Conservation (phyloP, 805 yeast species). For the Pichia cabralensis region DNA sequence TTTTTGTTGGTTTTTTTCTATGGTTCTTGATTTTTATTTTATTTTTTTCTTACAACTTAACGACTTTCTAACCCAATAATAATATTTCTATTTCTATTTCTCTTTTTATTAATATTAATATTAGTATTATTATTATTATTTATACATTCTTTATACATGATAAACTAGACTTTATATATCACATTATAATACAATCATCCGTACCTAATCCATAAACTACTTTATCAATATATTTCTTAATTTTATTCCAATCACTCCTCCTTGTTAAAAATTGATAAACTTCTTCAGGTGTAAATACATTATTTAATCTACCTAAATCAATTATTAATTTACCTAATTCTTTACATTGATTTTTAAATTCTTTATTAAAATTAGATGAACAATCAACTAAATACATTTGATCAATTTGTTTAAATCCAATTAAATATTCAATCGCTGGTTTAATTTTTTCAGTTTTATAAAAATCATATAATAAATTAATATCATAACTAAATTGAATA, state of each 20-base stretch:
- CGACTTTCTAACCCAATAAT: too few relatives aligned
- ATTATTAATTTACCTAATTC: conserved; percentile 77
- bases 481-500: conserved; percentile 66
- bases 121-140: background rate
- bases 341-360: conserved; percentile 58
- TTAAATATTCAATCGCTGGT: conserved; percentile 64
- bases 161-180: too few relatives aligned
- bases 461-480: conserved; percentile 71
- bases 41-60: too few relatives aligned
- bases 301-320: conserved; percentile 78
- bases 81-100: too few relatives aligned
- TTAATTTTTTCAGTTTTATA: conserved; percentile 52
- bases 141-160: too few relatives aligned
- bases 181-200: conserved; percentile 63
- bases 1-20: too few relatives aligned
- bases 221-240: conserved; percentile 75
- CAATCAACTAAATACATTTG: conserved; percentile 67
- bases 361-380: conserved; percentile 1
- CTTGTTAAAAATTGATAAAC: conserved; percentile 86
- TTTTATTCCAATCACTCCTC: conserved; percentile 75
- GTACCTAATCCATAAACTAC: conserved; percentile 89
- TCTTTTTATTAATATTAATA: background rate
- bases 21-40: too few relatives aligned
- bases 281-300: conserved; percentile 86
- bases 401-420: conserved; percentile 75